phyloP scores from a whole-genome alignment of 768 basidiomycete species.

The Serendipita sp. region DNA sequence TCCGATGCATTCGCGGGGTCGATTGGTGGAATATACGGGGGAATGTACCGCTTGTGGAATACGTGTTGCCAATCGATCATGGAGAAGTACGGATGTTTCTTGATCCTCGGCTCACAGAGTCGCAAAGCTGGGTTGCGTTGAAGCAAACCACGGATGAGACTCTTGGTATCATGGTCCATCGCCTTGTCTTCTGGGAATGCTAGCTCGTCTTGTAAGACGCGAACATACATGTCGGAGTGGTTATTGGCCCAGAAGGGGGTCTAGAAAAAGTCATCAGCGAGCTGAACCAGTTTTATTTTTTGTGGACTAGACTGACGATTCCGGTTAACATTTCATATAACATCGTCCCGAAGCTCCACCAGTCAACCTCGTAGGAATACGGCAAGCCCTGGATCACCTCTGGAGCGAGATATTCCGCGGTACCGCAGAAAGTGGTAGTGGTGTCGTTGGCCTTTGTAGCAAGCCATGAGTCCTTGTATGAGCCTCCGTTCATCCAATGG shows the following conservation, averaged over 20 bases:
- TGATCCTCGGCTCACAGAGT: constrained; percentile 85
- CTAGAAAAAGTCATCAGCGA: constrained; percentile 23
- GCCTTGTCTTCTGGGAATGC: constrained; percentile 77
- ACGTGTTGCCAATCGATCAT: constrained; percentile 95
- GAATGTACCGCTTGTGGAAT: constrained; percentile 87
- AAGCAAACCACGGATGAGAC: constrained; percentile 82
- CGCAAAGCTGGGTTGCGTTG: constrained; percentile 84
- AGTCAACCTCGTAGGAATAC: constrained; percentile 90
- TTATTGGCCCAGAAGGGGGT: constrained; percentile 89
- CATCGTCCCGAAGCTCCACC: constrained; percentile 99
- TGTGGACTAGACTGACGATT: constrained; percentile 42
- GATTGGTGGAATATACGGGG: constrained; percentile 85
- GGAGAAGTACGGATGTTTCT: constrained; percentile 86
- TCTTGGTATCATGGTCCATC: constrained; percentile 92
- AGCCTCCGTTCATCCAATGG: constrained; percentile 57
- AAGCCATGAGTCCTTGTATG: constrained; percentile 12
- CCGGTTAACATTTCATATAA: constrained; percentile 94
- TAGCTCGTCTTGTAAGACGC: constrained; percentile 79
- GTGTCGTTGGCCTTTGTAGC: constrained; percentile 38
- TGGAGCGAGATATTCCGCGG: constrained; percentile 92
- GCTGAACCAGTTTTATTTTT: not conserved
- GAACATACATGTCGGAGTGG: constrained; percentile 87
- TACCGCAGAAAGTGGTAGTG: constrained; percentile 84
- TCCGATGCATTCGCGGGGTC: constrained; percentile 85
- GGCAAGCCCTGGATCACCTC: constrained; percentile 86